Base-by-base conservation (phyloP, 2,329 filamentous ascomycete species). In the Aurifilum marmelostoma region DNA sequence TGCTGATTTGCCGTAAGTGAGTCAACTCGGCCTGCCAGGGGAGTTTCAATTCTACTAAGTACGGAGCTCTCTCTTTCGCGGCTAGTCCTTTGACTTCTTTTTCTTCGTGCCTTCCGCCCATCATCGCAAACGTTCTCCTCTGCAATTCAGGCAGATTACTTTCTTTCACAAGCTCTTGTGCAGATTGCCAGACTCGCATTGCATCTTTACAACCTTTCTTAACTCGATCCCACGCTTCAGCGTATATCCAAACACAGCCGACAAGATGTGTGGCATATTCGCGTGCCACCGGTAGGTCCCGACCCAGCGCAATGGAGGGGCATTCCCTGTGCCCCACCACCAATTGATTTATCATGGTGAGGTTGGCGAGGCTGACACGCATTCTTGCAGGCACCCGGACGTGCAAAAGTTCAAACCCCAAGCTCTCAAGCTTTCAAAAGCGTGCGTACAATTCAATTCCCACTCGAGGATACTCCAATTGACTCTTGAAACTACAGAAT, bases 351-450 rank as follows among this genome's bases (percentile, higher is more conserved):
- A 66, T 67, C 64, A 66, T 66, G 41, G 72, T 67, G 66, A 56
- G 67, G 61, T 69, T 47, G 27, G 39, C 12, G 29, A 14, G 27
- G 62, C 73, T 73, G 66, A 74, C 71, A 11, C 24, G 41, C 34
- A 32, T 3, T 34, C 18, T 7, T 67, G 29, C 73, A 89, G 88
- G 84, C 94, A 98, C 80, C 94, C 95, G 73, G 92, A 97, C 88
- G 93, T 97, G 77, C 90, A 92, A 79, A 94, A 94, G 79, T 98
- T 98, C 87, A 97, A 97, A 89, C 92, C 95, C 65, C 95, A 92
- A 72, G 95, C 95, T 78, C 87, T 98, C 82, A 91, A 91, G 83
- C 92, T 98, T 84, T 90, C 94, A 74, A 97, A 97, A 87, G 91
- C 93, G 93, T 97, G 88, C 82, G 92, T 88, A 39, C 63, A 32